phyloP scores from a whole-genome alignment of 441 rosid species.

The Erodium chrysanthum region DNA sequence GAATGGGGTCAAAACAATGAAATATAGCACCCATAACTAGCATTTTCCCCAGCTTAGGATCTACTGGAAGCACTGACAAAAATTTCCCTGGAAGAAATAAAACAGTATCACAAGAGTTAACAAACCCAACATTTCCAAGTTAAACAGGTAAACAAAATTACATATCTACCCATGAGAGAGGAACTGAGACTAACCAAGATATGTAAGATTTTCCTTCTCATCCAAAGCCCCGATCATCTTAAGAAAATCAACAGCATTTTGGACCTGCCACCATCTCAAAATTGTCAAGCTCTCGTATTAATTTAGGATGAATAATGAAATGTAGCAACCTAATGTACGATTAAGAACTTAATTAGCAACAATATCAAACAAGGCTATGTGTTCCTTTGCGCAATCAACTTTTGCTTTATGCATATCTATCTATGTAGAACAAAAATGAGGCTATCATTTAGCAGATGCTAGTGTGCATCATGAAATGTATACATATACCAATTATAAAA shows the following conservation, averaged over 20 bases:
- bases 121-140: background rate
- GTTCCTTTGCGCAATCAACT: background rate
- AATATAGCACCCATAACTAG: conserved; percentile 94
- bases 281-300: conserved; percentile 14
- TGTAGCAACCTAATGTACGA: background rate
- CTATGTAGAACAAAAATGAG: background rate
- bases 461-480: background rate
- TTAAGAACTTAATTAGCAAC: conserved; percentile 6
- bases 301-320: conserved; percentile 1
- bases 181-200: conserved; percentile 63
- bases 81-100: conserved; percentile 47
- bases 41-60: conserved; percentile 99
- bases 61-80: conserved; percentile 89
- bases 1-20: conserved; percentile 84
- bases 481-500: background rate
- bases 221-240: conserved; percentile 89
- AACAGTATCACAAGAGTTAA: conserved; percentile 12
- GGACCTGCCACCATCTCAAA: conserved; percentile 48
- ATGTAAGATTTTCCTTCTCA: conserved; percentile 78
- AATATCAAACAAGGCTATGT: background rate
- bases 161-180: conserved; percentile 12
- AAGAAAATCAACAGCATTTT: conserved; percentile 83
- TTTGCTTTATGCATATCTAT: background rate
- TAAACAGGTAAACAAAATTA: conserved; percentile 13
- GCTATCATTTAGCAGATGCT: background rate